Conservation (phyloP, 805 yeast species). For the Candida schatavii region DNA sequence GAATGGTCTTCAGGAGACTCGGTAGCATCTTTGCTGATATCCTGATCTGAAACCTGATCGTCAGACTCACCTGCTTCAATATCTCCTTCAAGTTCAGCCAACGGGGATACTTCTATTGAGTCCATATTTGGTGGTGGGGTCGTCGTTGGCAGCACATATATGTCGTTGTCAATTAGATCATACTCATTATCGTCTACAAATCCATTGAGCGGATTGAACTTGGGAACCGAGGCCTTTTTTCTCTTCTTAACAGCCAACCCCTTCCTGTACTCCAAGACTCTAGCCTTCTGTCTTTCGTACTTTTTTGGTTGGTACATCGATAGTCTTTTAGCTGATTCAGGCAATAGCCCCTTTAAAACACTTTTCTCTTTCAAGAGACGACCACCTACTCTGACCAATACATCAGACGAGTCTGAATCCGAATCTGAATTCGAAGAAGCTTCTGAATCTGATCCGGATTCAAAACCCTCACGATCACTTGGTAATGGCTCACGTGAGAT, state of each 20-base stretch:
- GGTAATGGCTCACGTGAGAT: too few species aligned
- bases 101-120: not conserved
- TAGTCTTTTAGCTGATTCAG: slow-evolving; percentile 38
- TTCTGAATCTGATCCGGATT: too few species aligned
- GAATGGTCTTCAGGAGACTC: not conserved
- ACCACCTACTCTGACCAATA: slow-evolving; percentile 24
- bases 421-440: too few species aligned
- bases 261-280: slow-evolving; percentile 21
- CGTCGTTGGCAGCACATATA: not conserved
- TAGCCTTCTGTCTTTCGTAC: not conserved
- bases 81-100: slow-evolving; percentile 5
- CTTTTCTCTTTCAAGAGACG: slow-evolving; percentile 23
- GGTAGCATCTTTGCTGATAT: not conserved
- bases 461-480: too few species aligned
- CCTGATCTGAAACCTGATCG: not conserved
- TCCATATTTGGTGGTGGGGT: not conserved
- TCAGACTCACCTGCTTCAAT: not conserved
- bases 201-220: slow-evolving; percentile 8
- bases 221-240: not conserved
- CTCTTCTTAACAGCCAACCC: slow-evolving; percentile 36
- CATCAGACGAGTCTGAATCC: too few species aligned
- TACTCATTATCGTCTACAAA: slow-evolving; percentile 20
- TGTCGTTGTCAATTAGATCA: not conserved
- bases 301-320: slow-evolving; percentile 18
- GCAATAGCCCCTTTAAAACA: slow-evolving; percentile 34